Evolutionary conservation across 2,329 filamentous ascomycete genomes (phyloP).

Genomic region (Apiospora marii): DNA sequence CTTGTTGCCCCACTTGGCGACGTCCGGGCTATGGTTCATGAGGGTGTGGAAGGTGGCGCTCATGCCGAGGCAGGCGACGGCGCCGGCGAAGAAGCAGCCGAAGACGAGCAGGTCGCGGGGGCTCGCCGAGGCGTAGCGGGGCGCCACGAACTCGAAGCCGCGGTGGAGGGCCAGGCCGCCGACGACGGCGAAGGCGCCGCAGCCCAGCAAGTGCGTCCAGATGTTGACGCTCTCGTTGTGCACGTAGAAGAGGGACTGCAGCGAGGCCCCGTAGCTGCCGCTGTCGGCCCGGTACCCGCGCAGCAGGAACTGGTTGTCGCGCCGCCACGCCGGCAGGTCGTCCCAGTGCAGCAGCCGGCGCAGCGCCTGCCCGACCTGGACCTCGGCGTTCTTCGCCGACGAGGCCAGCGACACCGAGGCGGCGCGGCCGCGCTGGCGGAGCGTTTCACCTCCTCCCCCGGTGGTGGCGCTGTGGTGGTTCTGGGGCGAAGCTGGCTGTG

Average conservation of each 20-base stretch:
- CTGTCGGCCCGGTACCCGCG: conserved; percentile 61
- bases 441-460: background rate
- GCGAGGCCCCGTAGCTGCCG: conserved; percentile 55
- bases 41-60: conserved; percentile 87
- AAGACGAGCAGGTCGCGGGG: conserved; percentile 74
- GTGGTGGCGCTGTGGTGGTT: background rate
- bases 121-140: conserved; percentile 71
- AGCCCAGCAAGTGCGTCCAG: conserved; percentile 71
- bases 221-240: conserved; percentile 72
- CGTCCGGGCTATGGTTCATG: conserved; percentile 80
- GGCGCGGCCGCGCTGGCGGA: conserved; percentile 40
- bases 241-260: conserved; percentile 58
- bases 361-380: conserved; percentile 49
- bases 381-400: conserved; percentile 46
- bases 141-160: conserved; percentile 53
- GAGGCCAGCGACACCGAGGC: conserved; percentile 34
- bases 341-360: conserved; percentile 59
- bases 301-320: conserved; percentile 65
- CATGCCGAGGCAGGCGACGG: conserved; percentile 77
- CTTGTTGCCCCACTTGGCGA: conserved; percentile 87
- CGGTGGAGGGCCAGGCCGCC: conserved; percentile 62
- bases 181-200: conserved; percentile 60
- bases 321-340: conserved; percentile 65
- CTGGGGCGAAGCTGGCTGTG: background rate
- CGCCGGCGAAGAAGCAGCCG: conserved; percentile 80